phyloP scores from a whole-genome alignment of 495 filamentous ascomycete species.

The Daldinia grandis region DNA sequence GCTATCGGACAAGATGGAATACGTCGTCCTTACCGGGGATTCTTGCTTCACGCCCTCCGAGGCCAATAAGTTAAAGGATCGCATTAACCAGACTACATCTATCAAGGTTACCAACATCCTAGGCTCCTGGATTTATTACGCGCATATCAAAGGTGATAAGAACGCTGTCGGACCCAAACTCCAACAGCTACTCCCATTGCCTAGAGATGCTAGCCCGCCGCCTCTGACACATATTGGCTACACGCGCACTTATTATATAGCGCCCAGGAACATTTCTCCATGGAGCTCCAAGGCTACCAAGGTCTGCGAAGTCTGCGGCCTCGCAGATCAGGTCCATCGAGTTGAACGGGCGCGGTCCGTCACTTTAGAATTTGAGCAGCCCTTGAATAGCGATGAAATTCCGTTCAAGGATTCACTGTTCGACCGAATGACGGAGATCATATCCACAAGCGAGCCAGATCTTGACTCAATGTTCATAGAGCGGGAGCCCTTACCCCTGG shows the following conservation, averaged over 20 bases:
- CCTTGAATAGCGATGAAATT: slow-evolving; percentile 57
- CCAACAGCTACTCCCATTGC: slow-evolving; percentile 53
- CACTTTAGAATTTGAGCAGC: slow-evolving; percentile 66
- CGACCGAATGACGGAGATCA: slow-evolving; percentile 92
- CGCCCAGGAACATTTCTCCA: slow-evolving; percentile 89
- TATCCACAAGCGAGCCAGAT: slow-evolving; percentile 70
- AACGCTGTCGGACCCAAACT: slow-evolving; percentile 48
- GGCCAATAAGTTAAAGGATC: slow-evolving; percentile 57
- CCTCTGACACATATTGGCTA: slow-evolving; percentile 46
- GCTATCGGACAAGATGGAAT: slow-evolving; percentile 41
- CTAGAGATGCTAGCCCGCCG: slow-evolving; percentile 20
- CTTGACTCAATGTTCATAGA: slow-evolving; percentile 81
- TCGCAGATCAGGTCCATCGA: slow-evolving; percentile 74
- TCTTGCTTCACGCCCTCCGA: slow-evolving; percentile 61
- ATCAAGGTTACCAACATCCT: slow-evolving; percentile 53
- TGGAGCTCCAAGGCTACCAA: slow-evolving; percentile 97
- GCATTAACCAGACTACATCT: slow-evolving; percentile 54
- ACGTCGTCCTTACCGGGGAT: slow-evolving; percentile 53
- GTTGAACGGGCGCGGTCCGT: slow-evolving; percentile 87
- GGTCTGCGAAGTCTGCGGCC: slow-evolving; percentile 90
- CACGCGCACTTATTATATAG: slow-evolving; percentile 66
- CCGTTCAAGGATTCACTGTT: slow-evolving; percentile 76
- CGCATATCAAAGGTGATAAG: slow-evolving; percentile 51
- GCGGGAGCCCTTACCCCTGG: slow-evolving; percentile 71
- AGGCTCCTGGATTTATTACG: slow-evolving; percentile 63